phyloP scores from a whole-genome alignment of 805 yeast species.

The Kazachstania kunashirensis region DNA sequence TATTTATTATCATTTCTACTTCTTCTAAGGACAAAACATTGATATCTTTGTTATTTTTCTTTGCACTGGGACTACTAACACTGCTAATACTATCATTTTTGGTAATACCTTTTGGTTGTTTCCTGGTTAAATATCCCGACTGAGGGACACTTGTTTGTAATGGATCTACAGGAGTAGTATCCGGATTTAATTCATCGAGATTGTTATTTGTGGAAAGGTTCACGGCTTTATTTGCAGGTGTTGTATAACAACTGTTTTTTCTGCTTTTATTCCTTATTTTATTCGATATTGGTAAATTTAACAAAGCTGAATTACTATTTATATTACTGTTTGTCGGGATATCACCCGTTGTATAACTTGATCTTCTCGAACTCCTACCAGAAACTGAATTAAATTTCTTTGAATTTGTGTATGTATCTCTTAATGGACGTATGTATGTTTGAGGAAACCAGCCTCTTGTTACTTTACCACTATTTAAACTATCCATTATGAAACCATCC shows the following conservation, averaged over 20 bases:
- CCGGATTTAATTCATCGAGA: not conserved
- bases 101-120: not conserved
- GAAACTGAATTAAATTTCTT: constrained; percentile 1
- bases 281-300: not conserved
- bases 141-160: constrained; percentile 3
- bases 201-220: not conserved
- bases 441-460: constrained; percentile 82
- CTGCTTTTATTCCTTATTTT: constrained; percentile 6
- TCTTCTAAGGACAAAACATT: constrained; percentile 30
- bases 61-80: not conserved
- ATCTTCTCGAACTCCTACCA: constrained; percentile 8
- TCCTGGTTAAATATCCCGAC: not conserved
- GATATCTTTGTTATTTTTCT: constrained; percentile 7
- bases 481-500: constrained; percentile 53
- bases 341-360: constrained; percentile 15
- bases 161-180: constrained; percentile 6
- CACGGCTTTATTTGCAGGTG: not conserved
- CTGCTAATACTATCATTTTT: not conserved
- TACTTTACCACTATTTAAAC: constrained; percentile 25
- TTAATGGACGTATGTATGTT: constrained; percentile 32
- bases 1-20: constrained; percentile 31
- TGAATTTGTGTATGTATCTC: constrained; percentile 2
- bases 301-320: not conserved
- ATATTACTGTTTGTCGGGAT: not conserved
- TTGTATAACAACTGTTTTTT: constrained; percentile 3